These are phyloP conservation scores for Lepidium didymum DNA, from an alignment of 345 rosid genomes.

Conservation along the genomic window DNA sequence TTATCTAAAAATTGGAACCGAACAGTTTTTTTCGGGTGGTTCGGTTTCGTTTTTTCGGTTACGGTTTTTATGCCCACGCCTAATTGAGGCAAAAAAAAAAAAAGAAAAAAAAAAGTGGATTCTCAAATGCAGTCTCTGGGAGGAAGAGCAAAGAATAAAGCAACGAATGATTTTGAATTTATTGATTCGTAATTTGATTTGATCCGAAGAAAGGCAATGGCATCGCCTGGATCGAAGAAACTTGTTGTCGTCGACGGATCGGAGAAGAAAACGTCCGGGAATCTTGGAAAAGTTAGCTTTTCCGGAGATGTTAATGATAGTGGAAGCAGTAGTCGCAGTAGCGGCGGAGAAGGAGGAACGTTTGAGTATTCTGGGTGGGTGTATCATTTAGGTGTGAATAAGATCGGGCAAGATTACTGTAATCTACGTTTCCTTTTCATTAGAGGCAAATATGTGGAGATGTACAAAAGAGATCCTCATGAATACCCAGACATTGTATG, in stretches of 20 bases:
- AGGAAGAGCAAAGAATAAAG: not conserved
- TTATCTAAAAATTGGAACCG: too few relatives aligned
- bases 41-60: too few relatives aligned
- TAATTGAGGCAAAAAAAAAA: not conserved
- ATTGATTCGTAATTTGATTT: not conserved
- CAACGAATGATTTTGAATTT: not conserved
- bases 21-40: too few relatives aligned
- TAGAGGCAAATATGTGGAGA: conserved; percentile 71
- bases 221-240: conserved; percentile 26
- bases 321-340: conserved; percentile 20
- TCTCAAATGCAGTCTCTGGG: not conserved
- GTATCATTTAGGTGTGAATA: conserved; percentile 74
- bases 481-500: conserved; percentile 81
- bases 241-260: conserved; percentile 17
- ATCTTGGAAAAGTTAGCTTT: conserved; percentile 1
- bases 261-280: conserved; percentile 21
- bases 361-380: conserved; percentile 75
- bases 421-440: conserved; percentile 64
- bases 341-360: conserved; percentile 8
- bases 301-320: conserved; percentile 9
- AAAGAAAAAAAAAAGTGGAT: not conserved
- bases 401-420: conserved; percentile 80
- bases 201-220: conserved; percentile 7
- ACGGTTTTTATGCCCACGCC: too few relatives aligned
- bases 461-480: conserved; percentile 93